phyloP scores from a whole-genome alignment of 257 asterid genomes.

The Solanum chmielewskii region DNA sequence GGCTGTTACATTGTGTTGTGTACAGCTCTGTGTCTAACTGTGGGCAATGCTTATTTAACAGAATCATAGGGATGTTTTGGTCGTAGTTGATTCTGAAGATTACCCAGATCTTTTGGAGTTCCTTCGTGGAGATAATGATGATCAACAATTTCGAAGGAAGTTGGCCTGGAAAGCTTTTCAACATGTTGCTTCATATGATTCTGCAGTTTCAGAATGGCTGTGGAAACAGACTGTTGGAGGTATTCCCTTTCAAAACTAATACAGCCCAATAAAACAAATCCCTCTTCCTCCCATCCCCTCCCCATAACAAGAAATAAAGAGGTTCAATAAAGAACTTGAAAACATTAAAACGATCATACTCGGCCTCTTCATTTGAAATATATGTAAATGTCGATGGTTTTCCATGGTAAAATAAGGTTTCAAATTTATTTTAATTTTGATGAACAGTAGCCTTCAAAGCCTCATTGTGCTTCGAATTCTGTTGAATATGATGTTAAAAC shows the following conservation, averaged over 20 bases:
- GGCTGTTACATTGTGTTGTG: background rate
- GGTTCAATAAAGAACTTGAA: background rate
- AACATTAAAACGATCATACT: background rate
- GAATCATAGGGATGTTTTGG: slow-evolving; percentile 95
- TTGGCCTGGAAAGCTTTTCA: slow-evolving; percentile 97
- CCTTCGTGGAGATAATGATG: slow-evolving; percentile 50
- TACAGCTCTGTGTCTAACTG: background rate
- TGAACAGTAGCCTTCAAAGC: background rate
- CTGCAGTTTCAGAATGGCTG: slow-evolving; percentile 98
- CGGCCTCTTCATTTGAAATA: background rate
- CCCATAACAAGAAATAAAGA: background rate
- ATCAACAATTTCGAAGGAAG: slow-evolving; percentile 54
- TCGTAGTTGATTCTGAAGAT: slow-evolving; percentile 85
- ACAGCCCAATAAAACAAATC: background rate
- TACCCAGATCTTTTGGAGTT: slow-evolving; percentile 62
- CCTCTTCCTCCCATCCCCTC: background rate
- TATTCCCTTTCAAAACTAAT: slow-evolving; percentile 4
- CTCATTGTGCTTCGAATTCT: background rate
- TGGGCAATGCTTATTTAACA: slow-evolving; percentile 13
- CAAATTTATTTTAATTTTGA: background rate
- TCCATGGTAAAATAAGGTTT: background rate
- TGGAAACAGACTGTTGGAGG: slow-evolving; percentile 92
- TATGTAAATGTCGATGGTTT: background rate
- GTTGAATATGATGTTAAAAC: background rate
- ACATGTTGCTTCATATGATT: slow-evolving; percentile 94